Conservation (phyloP, 805 yeast genomes). For the Saccharomyces jurei region DNA sequence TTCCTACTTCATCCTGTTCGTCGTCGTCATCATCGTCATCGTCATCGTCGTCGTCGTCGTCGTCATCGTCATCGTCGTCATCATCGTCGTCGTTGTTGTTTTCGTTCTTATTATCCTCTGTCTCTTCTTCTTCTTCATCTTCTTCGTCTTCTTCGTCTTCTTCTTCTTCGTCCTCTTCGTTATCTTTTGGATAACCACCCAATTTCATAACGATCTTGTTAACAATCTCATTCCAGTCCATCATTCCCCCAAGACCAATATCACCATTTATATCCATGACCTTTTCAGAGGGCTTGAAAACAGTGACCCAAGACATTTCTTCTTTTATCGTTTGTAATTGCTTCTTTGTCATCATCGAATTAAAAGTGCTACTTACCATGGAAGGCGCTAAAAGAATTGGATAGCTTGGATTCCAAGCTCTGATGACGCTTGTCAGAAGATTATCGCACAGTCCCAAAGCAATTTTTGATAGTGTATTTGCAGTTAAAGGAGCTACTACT, state of each 20-base stretch:
- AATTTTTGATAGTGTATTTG: slow-evolving; percentile 84
- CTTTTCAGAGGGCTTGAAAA: slow-evolving; percentile 90
- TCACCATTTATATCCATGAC: slow-evolving; percentile 91
- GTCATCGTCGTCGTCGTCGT: slow-evolving; percentile 42
- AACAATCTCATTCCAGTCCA: slow-evolving; percentile 93
- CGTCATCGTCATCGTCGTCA: slow-evolving; percentile 35
- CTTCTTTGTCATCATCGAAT: slow-evolving; percentile 77
- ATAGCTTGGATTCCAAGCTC: slow-evolving; percentile 92
- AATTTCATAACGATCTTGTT: slow-evolving; percentile 71
- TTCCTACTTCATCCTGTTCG: slow-evolving; percentile 33
- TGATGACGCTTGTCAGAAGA: slow-evolving; percentile 74
- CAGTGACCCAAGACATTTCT: slow-evolving; percentile 92
- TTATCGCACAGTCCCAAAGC: slow-evolving; percentile 90
- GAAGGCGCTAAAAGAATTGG: slow-evolving; percentile 92
- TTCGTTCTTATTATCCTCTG: slow-evolving; percentile 28
- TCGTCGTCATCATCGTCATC: slow-evolving; percentile 35
- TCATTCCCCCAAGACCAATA: slow-evolving; percentile 99
- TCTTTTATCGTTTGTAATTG: slow-evolving; percentile 71
- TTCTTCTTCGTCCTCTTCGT: slow-evolving; percentile 41
- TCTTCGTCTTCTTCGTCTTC: slow-evolving; percentile 36
- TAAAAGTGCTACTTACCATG: slow-evolving; percentile 89
- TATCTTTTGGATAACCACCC: slow-evolving; percentile 52
- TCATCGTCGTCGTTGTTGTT: slow-evolving; percentile 43
- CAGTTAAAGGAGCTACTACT: slow-evolving; percentile 88
- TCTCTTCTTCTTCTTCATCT: slow-evolving; percentile 28